phyloP scores from a whole-genome alignment of 2,329 filamentous ascomycete species.

The Fusarium mexicanum region DNA sequence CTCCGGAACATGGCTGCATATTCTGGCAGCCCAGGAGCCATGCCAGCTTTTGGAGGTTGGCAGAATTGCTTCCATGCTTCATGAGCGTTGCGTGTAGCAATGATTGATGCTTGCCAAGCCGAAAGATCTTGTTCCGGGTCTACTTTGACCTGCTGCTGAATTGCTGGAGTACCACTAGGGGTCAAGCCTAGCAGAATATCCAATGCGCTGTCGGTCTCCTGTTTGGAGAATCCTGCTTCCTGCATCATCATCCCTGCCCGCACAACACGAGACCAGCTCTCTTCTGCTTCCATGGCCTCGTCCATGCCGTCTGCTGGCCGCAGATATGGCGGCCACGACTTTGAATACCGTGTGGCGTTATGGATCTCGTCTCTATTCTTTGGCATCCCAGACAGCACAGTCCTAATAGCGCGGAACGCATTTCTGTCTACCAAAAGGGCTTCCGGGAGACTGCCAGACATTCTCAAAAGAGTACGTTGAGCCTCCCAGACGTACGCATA shows the following conservation, averaged over 20 bases:
- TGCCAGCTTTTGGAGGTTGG: constrained; percentile 47
- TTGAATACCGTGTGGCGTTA: constrained; percentile 58
- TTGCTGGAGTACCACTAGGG: constrained; percentile 62
- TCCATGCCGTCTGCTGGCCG: constrained; percentile 68
- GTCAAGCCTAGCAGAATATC: constrained; percentile 63
- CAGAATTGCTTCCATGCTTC: constrained; percentile 68
- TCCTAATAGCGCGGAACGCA: constrained; percentile 65
- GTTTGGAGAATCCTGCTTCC: constrained; percentile 64
- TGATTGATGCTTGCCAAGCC: constrained; percentile 65
- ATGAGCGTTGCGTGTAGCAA: constrained; percentile 67
- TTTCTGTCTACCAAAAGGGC: constrained; percentile 60
- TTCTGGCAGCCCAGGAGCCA: constrained; percentile 54
- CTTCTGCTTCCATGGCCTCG: constrained; percentile 60
- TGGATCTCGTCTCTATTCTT: constrained; percentile 63
- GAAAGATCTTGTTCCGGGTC: constrained; percentile 29
- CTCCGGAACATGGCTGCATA: constrained; percentile 71
- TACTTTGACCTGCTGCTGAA: constrained; percentile 56
- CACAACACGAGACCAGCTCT: constrained; percentile 64
- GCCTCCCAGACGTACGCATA: constrained; percentile 62
- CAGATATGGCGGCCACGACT: constrained; percentile 70
- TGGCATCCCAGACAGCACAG: constrained; percentile 62
- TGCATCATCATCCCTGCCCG: constrained; percentile 63
- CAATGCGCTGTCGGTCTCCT: constrained; percentile 58
- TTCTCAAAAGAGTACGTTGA: constrained; percentile 62
- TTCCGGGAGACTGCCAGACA: constrained; percentile 59